These are phyloP conservation scores for Corymbia citriodora DNA, from an alignment of 441 rosid species.

Conservation along the genomic window DNA sequence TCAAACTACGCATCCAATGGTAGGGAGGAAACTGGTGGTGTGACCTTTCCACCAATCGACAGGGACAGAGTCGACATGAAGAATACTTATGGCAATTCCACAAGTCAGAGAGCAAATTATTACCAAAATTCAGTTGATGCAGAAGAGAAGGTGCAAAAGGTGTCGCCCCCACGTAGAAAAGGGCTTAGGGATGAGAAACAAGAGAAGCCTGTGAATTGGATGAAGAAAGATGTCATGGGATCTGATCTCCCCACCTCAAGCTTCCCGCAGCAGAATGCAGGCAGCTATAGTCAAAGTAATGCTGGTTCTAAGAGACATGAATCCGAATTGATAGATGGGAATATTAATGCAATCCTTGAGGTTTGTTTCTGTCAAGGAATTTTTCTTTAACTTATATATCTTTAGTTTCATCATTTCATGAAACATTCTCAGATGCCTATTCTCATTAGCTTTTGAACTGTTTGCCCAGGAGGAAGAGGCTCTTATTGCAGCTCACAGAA, in stretches of 20 bases:
- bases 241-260: constrained; percentile 41
- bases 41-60: constrained; percentile 43
- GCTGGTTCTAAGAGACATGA: constrained; percentile 37
- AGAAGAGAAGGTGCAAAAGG: constrained; percentile 80
- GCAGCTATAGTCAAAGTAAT: constrained; percentile 31
- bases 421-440: background rate
- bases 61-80: constrained; percentile 48
- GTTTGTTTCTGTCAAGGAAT: constrained; percentile 27
- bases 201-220: constrained; percentile 52
- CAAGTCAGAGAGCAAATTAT: constrained; percentile 41
- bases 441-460: background rate
- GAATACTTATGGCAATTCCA: constrained; percentile 38
- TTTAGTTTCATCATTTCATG: background rate
- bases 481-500: constrained; percentile 84
- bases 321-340: constrained; percentile 58
- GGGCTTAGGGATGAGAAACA: constrained; percentile 65
- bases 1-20: constrained; percentile 37
- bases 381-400: background rate
- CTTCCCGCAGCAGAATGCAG: constrained; percentile 34
- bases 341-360: constrained; percentile 80
- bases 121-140: constrained; percentile 45
- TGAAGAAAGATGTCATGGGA: constrained; percentile 45
- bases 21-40: constrained; percentile 47
- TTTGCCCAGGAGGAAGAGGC: constrained; percentile 86
- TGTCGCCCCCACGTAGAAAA: constrained; percentile 84